Conservation (phyloP, 1,139 yeast genomes). For the Lodderomyces oxycetoniae region DNA sequence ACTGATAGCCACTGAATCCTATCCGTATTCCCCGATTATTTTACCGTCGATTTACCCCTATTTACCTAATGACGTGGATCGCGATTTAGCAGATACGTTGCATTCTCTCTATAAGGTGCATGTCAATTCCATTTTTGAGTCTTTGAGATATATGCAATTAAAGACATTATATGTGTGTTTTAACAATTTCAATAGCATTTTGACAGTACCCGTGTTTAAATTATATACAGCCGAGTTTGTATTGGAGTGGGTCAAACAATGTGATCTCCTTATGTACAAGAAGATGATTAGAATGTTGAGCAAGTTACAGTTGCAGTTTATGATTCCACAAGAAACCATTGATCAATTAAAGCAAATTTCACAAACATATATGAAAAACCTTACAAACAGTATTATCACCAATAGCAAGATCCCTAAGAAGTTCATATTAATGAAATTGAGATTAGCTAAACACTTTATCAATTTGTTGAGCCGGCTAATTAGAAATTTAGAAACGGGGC, state of each 20-base stretch:
- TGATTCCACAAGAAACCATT: conserved; percentile 54
- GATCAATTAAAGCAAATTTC: conserved; percentile 45
- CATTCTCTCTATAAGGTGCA: conserved; percentile 59
- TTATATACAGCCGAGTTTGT: conserved; percentile 50
- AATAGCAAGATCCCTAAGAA: conserved; percentile 45
- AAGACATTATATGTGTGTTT: conserved; percentile 54
- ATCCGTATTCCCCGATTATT: conserved; percentile 29
- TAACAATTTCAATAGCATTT: conserved; percentile 51
- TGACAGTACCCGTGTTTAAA: conserved; percentile 63
- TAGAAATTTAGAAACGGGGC: conserved; percentile 57
- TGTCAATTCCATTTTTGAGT: conserved; percentile 58
- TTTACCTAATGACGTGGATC: conserved; percentile 47
- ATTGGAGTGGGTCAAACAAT: conserved; percentile 57
- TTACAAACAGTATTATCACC: conserved; percentile 28
- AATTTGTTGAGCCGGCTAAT: conserved; percentile 53
- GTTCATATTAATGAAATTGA: conserved; percentile 49
- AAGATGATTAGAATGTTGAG: conserved; percentile 59
- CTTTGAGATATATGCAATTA: conserved; percentile 64
- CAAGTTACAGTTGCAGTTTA: conserved; percentile 56
- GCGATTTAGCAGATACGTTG: conserved; percentile 59
- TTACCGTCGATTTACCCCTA: conserved; percentile 53
- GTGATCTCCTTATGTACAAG: conserved; percentile 63
- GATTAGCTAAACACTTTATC: conserved; percentile 54
- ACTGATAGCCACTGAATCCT: conserved; percentile 18
- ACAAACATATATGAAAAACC: conserved; percentile 35